These are phyloP conservation scores for Lathyrus aphaca DNA, from an alignment of 306 rosid species.

Conservation along the genomic window DNA sequence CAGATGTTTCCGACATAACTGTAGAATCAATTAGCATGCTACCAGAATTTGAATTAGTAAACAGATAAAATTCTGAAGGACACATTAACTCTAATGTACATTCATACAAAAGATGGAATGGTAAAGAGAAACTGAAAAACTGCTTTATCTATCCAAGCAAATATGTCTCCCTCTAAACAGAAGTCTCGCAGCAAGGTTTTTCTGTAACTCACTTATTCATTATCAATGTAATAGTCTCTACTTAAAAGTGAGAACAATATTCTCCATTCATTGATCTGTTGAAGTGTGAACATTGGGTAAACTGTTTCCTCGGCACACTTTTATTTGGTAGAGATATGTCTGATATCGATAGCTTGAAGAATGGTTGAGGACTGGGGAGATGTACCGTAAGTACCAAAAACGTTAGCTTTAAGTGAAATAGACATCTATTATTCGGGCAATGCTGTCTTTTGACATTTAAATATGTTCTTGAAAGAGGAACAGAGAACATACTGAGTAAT, in stretches of 20 bases:
- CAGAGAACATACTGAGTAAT: not conserved
- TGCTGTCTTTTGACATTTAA: conserved; percentile 16
- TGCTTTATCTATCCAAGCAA: not conserved
- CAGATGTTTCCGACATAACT: not conserved
- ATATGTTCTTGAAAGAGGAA: conserved; percentile 2
- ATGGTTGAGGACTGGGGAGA: not conserved
- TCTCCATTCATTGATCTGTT: not conserved
- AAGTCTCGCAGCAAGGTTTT: not conserved
- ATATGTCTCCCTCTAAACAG: conserved; percentile 2
- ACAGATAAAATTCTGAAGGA: not conserved
- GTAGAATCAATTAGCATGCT: not conserved
- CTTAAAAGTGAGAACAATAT: not conserved
- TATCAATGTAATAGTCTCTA: conserved; percentile 1
- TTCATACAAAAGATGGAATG: not conserved
- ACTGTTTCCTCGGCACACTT: conserved; percentile 2
- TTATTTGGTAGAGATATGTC: conserved; percentile 2
- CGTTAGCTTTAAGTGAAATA: conserved; percentile 1
- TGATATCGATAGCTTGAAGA: not conserved
- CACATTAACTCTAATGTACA: not conserved
- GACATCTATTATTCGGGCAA: not conserved
- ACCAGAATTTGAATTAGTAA: not conserved
- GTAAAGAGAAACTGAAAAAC: not conserved
- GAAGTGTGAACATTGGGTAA: conserved; percentile 6
- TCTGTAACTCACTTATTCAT: not conserved
- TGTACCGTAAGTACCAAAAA: conserved; percentile 4